A percentile compares a stretch with the other conserved stretches of the same genome.
phyloP scores from a whole-genome alignment of 1,284 basidiomycete genomes.

The Cryptococcus neoformans region DNA sequence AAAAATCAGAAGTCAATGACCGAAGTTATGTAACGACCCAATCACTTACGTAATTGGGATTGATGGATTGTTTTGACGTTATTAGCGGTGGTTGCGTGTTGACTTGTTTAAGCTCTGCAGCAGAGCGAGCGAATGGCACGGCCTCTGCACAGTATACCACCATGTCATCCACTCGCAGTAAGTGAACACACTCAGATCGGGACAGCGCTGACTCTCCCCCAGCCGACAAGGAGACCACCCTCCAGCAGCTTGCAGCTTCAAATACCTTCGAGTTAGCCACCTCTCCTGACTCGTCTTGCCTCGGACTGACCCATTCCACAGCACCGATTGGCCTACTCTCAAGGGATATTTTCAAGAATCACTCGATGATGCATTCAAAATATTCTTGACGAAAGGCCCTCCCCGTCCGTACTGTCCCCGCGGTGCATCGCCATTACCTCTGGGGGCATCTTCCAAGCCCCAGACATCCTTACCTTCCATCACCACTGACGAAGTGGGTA shows the following conservation, averaged over 20 bases:
- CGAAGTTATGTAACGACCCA: too few species aligned
- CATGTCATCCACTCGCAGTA: too few species aligned
- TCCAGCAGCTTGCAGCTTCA: constrained; percentile 65
- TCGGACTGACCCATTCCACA: constrained; percentile 43
- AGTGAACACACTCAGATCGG: too few species aligned
- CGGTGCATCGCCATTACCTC: constrained; percentile 3
- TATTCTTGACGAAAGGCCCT: constrained; percentile 20
- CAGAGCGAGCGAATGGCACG: too few species aligned
- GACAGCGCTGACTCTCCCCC: too few species aligned
- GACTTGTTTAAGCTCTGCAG: too few species aligned
- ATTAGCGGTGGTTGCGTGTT: too few species aligned
- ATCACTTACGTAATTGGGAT: too few species aligned
- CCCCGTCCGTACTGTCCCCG: constrained; percentile 16
- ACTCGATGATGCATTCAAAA: constrained; percentile 17
- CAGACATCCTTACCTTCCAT: not conserved
- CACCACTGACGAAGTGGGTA: constrained; percentile 53
- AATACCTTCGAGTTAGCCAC: constrained; percentile 63
- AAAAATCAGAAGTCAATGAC: too few species aligned
- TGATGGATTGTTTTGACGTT: too few species aligned
- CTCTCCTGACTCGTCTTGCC: not conserved
- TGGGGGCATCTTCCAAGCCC: not conserved
- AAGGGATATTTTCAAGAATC: constrained; percentile 51
- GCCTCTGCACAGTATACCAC: too few species aligned
- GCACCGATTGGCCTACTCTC: constrained; percentile 70
- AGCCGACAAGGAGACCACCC: constrained; percentile 35